Conservation (phyloP, 75 land plant species). For the Pinus taeda region DNA sequence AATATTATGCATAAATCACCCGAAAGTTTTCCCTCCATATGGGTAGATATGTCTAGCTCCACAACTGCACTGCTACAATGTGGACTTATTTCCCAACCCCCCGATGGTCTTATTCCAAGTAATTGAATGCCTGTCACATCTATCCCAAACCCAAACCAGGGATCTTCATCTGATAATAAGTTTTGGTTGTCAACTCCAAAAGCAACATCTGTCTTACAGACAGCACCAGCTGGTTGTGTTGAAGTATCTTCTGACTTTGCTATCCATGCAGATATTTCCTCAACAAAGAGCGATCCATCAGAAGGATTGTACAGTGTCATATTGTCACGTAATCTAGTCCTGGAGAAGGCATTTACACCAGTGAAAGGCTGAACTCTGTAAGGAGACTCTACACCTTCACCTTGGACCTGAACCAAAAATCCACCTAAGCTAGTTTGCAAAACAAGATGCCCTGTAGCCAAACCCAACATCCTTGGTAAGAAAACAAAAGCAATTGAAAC, state of each 20-base stretch:
- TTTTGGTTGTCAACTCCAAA: not conserved
- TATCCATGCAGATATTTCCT: conserved; percentile 51
- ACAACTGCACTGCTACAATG: conserved; percentile 26
- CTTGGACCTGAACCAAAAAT: conserved; percentile 62
- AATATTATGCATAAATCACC: conserved; percentile 45
- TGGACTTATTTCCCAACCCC: conserved; percentile 47
- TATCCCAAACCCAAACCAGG: conserved; percentile 19
- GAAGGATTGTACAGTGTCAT: conserved; percentile 69
- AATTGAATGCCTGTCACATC: conserved; percentile 17
- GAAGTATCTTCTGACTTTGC: conserved; percentile 21
- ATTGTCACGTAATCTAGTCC: conserved; percentile 25
- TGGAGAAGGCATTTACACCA: conserved; percentile 21
- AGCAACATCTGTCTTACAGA: conserved; percentile 14
- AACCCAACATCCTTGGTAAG: conserved; percentile 61
- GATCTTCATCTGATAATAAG: conserved; percentile 14
- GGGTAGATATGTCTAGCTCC: conserved; percentile 30
- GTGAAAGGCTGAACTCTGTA: conserved; percentile 33
- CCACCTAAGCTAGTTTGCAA: conserved; percentile 81
- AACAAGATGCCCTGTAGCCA: conserved; percentile 48
- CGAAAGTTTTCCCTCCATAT: conserved; percentile 28
- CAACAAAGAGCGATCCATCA: conserved; percentile 56
- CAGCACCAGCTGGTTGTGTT: conserved; percentile 10
- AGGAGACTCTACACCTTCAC: conserved; percentile 60
- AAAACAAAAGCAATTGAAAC: conserved; percentile 63
- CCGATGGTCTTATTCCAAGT: conserved; percentile 37